phyloP scores from a whole-genome alignment of 768 basidiomycete species.

The Phylloporus arenicola region DNA sequence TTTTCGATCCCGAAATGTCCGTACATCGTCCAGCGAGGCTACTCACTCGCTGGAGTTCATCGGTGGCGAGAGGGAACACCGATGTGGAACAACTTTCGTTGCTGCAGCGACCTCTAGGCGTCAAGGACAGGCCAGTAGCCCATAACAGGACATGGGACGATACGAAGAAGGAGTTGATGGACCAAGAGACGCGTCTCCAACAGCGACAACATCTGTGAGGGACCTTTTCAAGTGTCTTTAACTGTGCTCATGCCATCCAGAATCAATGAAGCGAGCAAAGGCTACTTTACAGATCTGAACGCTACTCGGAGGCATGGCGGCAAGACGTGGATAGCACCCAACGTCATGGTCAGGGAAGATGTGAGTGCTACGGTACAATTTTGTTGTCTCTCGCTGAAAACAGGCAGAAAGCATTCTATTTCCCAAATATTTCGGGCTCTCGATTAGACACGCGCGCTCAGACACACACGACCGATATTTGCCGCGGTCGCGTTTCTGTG shows the following conservation, averaged over 20 bases:
- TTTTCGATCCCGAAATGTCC: constrained; percentile 21
- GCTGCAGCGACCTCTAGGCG: constrained; percentile 70
- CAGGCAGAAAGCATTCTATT: constrained; percentile 80
- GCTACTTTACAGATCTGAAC: constrained; percentile 86
- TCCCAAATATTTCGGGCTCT: constrained; percentile 80
- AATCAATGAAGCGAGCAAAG: constrained; percentile 61
- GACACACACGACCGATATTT: constrained; percentile 74
- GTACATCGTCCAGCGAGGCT: constrained; percentile 7
- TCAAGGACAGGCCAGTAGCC: constrained; percentile 62
- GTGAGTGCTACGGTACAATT: constrained; percentile 44
- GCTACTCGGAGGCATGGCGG: constrained; percentile 79
- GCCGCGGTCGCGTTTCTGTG: constrained; percentile 70
- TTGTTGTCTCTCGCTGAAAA: neutral
- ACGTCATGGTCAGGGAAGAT: constrained; percentile 83
- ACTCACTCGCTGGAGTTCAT: constrained; percentile 19
- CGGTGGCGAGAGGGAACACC: constrained; percentile 5
- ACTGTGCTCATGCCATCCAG: constrained; percentile 29
- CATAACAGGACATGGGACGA: constrained; percentile 53
- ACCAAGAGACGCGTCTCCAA: constrained; percentile 63
- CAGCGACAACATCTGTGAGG: constrained; percentile 60
- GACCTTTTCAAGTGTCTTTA: neutral
- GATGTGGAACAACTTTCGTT: constrained; percentile 25
- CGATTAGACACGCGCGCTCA: constrained; percentile 49
- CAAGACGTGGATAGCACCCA: constrained; percentile 92
- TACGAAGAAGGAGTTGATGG: constrained; percentile 61